Evolutionary conservation across 257 asterid genomes (phyloP).

Genomic region (Salvia miltiorrhiza): DNA sequence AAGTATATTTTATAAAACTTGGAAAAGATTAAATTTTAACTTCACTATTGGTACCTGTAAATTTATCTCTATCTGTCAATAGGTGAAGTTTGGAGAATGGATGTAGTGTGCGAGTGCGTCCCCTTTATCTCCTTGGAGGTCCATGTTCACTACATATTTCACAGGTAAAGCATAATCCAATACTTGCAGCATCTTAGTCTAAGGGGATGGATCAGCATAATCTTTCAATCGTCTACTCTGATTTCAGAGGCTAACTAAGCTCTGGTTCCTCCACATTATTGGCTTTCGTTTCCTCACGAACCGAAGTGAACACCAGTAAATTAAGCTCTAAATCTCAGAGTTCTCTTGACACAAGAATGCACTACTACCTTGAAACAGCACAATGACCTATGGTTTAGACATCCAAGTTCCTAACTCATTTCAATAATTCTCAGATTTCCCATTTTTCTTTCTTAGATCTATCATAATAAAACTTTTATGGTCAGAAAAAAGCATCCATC

Average conservation of each 20-base stretch:
- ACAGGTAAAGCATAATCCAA: neutral
- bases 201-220: neutral
- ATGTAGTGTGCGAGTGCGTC: neutral
- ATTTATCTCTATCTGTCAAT: neutral
- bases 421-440: neutral
- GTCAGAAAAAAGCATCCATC: neutral
- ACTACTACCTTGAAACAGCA: neutral
- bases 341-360: neutral
- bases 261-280: neutral
- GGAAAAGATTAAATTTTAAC: neutral
- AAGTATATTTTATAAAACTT: neutral
- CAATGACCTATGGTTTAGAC: neutral
- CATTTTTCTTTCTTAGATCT: too few relatives aligned
- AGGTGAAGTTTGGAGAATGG: neutral
- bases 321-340: neutral
- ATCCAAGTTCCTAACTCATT: neutral
- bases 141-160: neutral
- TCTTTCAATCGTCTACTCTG: neutral
- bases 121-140: neutral
- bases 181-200: neutral
- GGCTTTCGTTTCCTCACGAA: neutral
- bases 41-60: neutral
- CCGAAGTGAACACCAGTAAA: neutral
- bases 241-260: neutral
- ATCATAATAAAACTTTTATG: neutral